Evolutionary conservation across 139 green algal genomes (phyloP), one percentile per base, ranked within the genome.

Genomic region (Trebouxia sp.): DNA sequence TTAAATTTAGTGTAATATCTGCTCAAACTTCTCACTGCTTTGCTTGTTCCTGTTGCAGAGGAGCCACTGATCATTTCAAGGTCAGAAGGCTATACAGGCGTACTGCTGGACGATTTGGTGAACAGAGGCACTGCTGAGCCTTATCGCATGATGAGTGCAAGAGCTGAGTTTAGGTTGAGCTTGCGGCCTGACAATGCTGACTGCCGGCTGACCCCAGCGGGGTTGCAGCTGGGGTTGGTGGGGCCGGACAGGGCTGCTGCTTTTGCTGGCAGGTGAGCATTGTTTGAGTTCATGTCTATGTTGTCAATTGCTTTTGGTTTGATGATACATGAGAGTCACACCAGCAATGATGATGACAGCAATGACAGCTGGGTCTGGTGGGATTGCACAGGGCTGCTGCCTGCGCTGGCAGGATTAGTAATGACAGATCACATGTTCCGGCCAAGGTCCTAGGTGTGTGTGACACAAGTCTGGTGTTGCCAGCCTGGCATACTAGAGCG

Each of bases 141-240:
- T 12, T 92, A 92, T 76, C 83, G 88, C 56, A 92, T 92, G 88
- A 85, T 92, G 17, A 83, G 32, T 26, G 80, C 88, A 0, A 80
- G 88, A 32, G 88, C 87, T 22, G 88, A 92, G 55, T 91, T 88
- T 51, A 67, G 88, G n/a, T 82, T 92, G 53, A 41, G 42, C 38
- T 76, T 93, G 74, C 79, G 89, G 3, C 67, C 88, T 2, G 89
- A 93, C 65, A 92, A 89, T 39, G 89, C 89, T 6, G 89, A 93
- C 50, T 30, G 85, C 35, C 74, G 89, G 51, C 78, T 93, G 14
- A 88, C 85, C 5, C 39, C 81, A 48, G 12, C 43, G 43, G 89
- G 87, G 28, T 69, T 83, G 10, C 39, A 80, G 65, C 67, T 84
- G 30, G 89, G 88, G 0, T 75, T 93, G 45, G 84, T 92, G 35